Percentiles rank a stretch among this genome's conserved stretches.
phyloP scores from a whole-genome alignment of 768 basidiomycete genomes.

The Tylopilus plumbeoviolaceoides region DNA sequence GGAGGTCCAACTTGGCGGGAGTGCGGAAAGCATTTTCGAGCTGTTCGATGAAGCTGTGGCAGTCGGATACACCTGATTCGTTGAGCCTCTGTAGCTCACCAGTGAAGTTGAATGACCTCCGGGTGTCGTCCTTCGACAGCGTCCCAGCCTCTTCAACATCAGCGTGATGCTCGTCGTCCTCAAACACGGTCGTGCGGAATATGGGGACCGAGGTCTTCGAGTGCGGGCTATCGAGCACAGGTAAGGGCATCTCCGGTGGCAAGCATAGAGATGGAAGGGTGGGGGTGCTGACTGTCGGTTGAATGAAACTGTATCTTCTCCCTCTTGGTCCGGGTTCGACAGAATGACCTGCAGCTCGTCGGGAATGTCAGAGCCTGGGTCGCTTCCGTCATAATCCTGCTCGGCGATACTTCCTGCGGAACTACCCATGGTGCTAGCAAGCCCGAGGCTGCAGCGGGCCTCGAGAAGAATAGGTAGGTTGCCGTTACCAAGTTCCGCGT shows the following conservation, averaged over 20 bases:
- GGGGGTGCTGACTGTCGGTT: neutral
- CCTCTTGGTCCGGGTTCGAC: slow-evolving; percentile 37
- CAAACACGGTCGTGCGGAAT: too few species aligned
- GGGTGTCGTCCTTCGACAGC: too few species aligned
- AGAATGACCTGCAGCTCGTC: slow-evolving; percentile 69
- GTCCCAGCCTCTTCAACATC: too few species aligned
- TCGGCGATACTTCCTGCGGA: slow-evolving; percentile 46
- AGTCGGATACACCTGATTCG: too few species aligned
- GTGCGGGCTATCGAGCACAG: slow-evolving; percentile 16
- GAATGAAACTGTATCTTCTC: slow-evolving; percentile 38
- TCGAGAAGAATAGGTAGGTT: slow-evolving; percentile 44
- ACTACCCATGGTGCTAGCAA: slow-evolving; percentile 65
- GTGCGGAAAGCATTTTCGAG: slow-evolving; percentile 78
- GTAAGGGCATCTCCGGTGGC: slow-evolving; percentile 42
- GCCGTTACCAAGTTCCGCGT: slow-evolving; percentile 14
- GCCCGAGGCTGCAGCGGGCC: slow-evolving; percentile 53
- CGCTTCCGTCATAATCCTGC: slow-evolving; percentile 48
- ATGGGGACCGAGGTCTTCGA: slow-evolving; percentile 28
- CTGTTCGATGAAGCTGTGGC: too few species aligned
- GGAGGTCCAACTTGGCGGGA: slow-evolving; percentile 62
- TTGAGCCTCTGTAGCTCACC: too few species aligned
- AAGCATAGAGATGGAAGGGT: slow-evolving; percentile 36
- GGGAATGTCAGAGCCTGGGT: slow-evolving; percentile 79
- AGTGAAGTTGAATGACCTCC: too few species aligned
- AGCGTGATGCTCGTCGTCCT: too few species aligned